Base-by-base conservation (phyloP, 768 basidiomycete species). In the Amanita pallidorosea region DNA sequence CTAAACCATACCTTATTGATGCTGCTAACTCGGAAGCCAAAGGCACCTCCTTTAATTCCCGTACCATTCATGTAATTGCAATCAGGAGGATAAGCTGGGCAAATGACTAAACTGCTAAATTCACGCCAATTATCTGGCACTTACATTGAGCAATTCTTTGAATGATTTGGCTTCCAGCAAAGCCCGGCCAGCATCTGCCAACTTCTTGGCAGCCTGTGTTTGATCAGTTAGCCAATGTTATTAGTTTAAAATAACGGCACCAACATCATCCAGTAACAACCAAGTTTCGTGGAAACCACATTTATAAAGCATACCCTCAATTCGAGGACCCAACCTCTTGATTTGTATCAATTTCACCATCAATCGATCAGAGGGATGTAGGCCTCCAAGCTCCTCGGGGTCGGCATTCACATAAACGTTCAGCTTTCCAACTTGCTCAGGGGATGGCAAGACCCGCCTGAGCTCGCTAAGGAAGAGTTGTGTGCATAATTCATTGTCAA, bases 271-370 rank as follows among this genome's bases (percentile, higher is more conserved):
- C 47, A 92, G 72, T 41, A 97, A 68, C 7, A 76, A 61, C 79
- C 85, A 84, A 25, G 81, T 83, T 61, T 97, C 94, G 7, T 90
- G 86, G 60, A 96, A 98, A 38, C 80, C 79, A 53, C 81, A 80
- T 59, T 85, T 85, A 63, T 93, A 97, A 31, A 96, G 72, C 96
- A 99, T 97, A n/a, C 90, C 85, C 60, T 95, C 83, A 53, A 98
- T 84, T 8, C 96, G 81, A 42, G 90, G 87, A 8, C 75, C 77
- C 8, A 99, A 72, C 33, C 91, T 84, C 38, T 95, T 81, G 23
- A 98, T 93, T 64, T 96, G 91, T 59, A 98, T 96, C 34, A 97
- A 73, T 55, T 94, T 88, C 22, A 99, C 92, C 89, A 99, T 93
- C 43, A 99, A 77, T 29, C 96, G 82, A 67, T 99, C 96, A 15